Conservation (phyloP, 441 rosid species). For the Daphne laureola region DNA sequence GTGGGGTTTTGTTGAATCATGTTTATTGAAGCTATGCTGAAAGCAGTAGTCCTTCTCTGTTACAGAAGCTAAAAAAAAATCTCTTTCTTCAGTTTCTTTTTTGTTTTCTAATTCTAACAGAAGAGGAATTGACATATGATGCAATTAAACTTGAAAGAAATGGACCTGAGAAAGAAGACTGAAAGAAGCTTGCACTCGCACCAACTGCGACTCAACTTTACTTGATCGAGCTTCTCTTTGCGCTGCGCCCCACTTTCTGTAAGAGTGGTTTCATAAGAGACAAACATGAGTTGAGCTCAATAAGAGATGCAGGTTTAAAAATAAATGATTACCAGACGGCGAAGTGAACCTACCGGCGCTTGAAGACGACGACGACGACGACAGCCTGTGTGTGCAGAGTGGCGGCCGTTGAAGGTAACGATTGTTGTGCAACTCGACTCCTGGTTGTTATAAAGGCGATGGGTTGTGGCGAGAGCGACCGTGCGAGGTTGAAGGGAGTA, state of each 20-base stretch:
- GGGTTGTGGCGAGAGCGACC: too few species aligned
- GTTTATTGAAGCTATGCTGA: too few species aligned
- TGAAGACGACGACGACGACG: not conserved
- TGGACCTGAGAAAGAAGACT: slow-evolving; percentile 72
- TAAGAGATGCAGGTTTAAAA: not conserved
- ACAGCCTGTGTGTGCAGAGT: not conserved
- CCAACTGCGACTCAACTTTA: slow-evolving; percentile 64
- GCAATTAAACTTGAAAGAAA: not conserved
- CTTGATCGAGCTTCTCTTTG: slow-evolving; percentile 59
- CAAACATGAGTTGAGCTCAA: not conserved
- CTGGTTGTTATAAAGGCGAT: too few species aligned
- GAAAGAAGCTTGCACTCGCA: slow-evolving; percentile 53
- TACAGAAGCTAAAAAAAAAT: too few species aligned
- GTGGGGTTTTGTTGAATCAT: too few species aligned
- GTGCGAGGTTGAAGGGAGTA: too few species aligned
- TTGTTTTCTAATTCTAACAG: not conserved
- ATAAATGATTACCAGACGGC: not conserved
- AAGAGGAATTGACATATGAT: too few species aligned
- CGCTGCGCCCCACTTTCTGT: slow-evolving; percentile 51
- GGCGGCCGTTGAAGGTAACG: not conserved
- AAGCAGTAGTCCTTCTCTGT: too few species aligned
- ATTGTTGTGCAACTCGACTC: too few species aligned
- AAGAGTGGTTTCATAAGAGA: not conserved
- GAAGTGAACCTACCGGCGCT: not conserved
- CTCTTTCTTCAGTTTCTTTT: too few species aligned